Percentiles rank a stretch among this genome's conserved stretches.
phyloP scores from a whole-genome alignment of 2,329 filamentous ascomycete genomes.

The Verruconis gallopava region DNA sequence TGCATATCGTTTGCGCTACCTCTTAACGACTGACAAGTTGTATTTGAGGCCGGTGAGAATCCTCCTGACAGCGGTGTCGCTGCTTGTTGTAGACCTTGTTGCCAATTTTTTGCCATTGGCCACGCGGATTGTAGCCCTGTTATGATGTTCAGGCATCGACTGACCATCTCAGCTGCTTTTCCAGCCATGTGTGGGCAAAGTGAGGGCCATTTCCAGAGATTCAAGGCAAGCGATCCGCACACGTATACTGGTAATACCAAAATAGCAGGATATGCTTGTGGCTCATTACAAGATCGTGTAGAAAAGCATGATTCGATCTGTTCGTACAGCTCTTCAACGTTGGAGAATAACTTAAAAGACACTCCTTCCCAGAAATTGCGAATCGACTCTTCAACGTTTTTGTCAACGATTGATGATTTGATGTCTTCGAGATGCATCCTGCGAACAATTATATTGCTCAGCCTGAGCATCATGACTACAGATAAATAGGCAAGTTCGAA shows the following conservation, averaged over 20 bases:
- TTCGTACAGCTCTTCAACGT: background rate
- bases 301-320: background rate
- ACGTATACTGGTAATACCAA: conserved; percentile 30
- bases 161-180: too few relatives aligned
- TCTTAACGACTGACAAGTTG: too few relatives aligned
- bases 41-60: too few relatives aligned
- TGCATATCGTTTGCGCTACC: too few relatives aligned
- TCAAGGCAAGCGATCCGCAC: conserved; percentile 25
- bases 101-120: too few relatives aligned
- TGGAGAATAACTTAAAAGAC: background rate
- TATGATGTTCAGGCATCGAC: too few relatives aligned
- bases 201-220: conserved; percentile 20
- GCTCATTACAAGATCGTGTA: conserved; percentile 7
- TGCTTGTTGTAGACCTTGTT: too few relatives aligned
- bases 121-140: too few relatives aligned
- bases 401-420: background rate
- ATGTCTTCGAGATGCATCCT: background rate
- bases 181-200: too few relatives aligned
- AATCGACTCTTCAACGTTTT: background rate
- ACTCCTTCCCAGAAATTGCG: background rate
- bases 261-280: conserved; percentile 24
- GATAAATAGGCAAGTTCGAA: background rate
- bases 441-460: background rate
- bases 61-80: too few relatives aligned
- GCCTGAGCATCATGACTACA: background rate